Conservation (phyloP, 768 basidiomycete genomes). For the Pleurotus tuber-regium region DNA sequence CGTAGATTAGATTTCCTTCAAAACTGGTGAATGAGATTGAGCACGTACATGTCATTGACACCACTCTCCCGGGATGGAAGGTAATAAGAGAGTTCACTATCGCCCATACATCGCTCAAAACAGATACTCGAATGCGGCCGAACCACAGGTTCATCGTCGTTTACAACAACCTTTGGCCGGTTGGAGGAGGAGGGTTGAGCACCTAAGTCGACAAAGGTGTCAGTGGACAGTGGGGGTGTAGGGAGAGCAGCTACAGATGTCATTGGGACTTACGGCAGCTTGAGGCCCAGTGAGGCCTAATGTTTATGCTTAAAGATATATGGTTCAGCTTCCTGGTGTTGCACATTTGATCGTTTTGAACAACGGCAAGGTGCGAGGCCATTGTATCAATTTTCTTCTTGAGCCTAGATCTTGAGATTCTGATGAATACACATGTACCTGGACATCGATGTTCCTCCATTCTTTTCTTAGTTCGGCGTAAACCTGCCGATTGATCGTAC, state of each 20-base stretch:
- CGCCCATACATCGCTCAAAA: slow-evolving; percentile 63
- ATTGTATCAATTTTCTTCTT: neutral
- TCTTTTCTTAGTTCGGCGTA: neutral
- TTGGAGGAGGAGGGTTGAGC: too few relatives aligned
- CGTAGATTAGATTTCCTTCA: neutral
- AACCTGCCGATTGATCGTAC: neutral
- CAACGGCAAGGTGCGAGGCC: too few relatives aligned
- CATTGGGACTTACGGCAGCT: too few relatives aligned
- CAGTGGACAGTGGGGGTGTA: neutral
- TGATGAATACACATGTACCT: neutral
- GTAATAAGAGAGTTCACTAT: slow-evolving; percentile 79
- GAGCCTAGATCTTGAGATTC: neutral
- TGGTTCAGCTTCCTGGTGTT: too few relatives aligned
- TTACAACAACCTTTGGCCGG: too few relatives aligned
- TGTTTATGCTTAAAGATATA: too few relatives aligned
- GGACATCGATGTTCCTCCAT: neutral
- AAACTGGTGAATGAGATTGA: neutral
- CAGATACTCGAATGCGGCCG: too few relatives aligned
- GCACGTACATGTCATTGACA: slow-evolving; percentile 81
- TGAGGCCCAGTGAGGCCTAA: too few relatives aligned
- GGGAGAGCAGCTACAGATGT: neutral
- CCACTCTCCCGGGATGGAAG: slow-evolving; percentile 75
- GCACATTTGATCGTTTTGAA: too few relatives aligned
- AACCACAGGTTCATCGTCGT: too few relatives aligned
- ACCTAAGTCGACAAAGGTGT: too few relatives aligned